phyloP scores from a whole-genome alignment of 2,329 filamentous ascomycete genomes.

The Aspergillus sergii region DNA sequence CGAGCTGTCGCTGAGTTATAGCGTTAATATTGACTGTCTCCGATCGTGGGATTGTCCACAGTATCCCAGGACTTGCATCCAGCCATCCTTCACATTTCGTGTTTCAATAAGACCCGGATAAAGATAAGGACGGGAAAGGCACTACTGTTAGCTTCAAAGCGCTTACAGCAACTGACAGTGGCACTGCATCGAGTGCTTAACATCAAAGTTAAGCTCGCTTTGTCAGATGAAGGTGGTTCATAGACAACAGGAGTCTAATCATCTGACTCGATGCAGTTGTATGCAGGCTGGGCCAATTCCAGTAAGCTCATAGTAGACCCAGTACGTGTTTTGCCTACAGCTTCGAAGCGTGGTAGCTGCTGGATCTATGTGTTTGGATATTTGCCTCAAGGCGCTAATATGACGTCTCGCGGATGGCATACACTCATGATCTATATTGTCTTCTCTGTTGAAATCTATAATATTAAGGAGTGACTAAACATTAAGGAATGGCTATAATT shows the following conservation, averaged over 20 bases:
- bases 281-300: not conserved
- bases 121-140: too few species aligned
- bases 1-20: not conserved
- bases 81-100: not conserved
- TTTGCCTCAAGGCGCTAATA: not conserved
- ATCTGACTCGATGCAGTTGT: not conserved
- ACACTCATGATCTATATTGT: not conserved
- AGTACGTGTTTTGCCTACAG: too few species aligned
- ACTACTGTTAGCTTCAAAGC: not conserved
- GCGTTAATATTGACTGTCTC: not conserved
- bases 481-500: not conserved
- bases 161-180: not conserved
- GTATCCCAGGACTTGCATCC: not conserved
- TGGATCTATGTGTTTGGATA: accelerated
- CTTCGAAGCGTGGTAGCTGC: too few species aligned
- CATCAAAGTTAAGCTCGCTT: too few species aligned
- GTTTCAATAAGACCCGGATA: not conserved
- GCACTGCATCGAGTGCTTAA: too few species aligned
- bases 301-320: too few species aligned
- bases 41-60: not conserved
- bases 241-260: too few species aligned
- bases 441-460: not conserved
- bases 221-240: too few species aligned
- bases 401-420: not conserved
- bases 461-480: not conserved